Evolutionary conservation across 768 basidiomycete species (phyloP), one percentile per base, ranked within the genome.

Genomic region (Mycena vitilis): DNA sequence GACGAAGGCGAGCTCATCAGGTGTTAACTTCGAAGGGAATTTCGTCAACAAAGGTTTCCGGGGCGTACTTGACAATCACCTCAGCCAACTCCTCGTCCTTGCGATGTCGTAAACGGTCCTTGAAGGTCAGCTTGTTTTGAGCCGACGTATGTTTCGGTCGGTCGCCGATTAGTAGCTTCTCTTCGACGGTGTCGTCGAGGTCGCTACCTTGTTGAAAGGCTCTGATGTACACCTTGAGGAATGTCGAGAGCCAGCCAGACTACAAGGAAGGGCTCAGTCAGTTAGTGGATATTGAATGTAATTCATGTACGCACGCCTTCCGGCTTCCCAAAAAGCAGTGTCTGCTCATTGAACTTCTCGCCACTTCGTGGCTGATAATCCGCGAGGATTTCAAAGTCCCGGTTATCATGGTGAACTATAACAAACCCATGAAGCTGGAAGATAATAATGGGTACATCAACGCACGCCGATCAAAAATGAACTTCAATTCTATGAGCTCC

Each of bases 401-500:
- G 91, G 77, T 97, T 96, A 78, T 97, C 95, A 63, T 90, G 84
- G 70, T 95, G 92, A 63, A 83, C 91, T 93, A 73, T n/a, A 68
- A 72, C 22, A 45, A 68, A 45, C 25, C 10, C 36, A 37, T 25
- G 40, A 59, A 23, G 42, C 38, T 11, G 16, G 12, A 61, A 44
- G 49, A 53, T 12, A 45, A 40, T 1, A n/a, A 34, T 13, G 5
- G 25, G 16, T 20, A 60, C 34, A 67, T 42, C 60, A 45, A 81
- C 88, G 65, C 71, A 92, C 91, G 80, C 60, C 92, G 87, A 73
- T 93, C 90, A 74, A 93, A 91, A 74, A 93, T 88, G 75, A 95
- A 93, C 75, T 92, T 93, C 62, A 95, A 81, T 71, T 95, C 93
- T 66, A 94, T 91, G 38, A 95, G 83, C 74, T 95, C 94, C 86